Evolutionary conservation across 2,329 filamentous ascomycete genomes (phyloP).

Genomic region (Chlorencoelia australis): DNA sequence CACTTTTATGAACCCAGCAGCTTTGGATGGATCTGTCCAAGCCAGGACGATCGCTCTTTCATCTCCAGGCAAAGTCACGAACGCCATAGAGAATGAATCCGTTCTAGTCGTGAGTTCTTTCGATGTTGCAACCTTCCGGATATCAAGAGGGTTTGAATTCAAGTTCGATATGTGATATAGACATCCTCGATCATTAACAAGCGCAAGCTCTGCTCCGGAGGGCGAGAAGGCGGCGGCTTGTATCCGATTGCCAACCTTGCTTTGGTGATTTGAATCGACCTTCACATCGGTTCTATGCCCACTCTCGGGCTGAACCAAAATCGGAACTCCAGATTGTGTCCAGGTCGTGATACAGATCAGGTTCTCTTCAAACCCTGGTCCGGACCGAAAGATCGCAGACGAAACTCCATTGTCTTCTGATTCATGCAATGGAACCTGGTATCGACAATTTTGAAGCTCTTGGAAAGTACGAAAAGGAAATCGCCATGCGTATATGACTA

Average conservation of each 20-base stretch:
- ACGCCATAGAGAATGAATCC: slow-evolving; percentile 30
- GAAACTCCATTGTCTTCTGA: slow-evolving; percentile 33
- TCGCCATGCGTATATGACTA: slow-evolving; percentile 31
- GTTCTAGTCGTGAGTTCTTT: slow-evolving; percentile 31
- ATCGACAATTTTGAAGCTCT: slow-evolving; percentile 30
- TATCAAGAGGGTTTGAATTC: slow-evolving; percentile 31
- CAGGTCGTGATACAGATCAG: slow-evolving; percentile 32
- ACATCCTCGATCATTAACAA: slow-evolving; percentile 33
- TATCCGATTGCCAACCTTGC: slow-evolving; percentile 31
- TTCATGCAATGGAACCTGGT: slow-evolving; percentile 31
- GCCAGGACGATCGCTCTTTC: slow-evolving; percentile 29
- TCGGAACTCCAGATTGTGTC: slow-evolving; percentile 33
- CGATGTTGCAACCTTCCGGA: slow-evolving; percentile 28
- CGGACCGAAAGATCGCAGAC: slow-evolving; percentile 29
- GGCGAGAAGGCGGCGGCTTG: slow-evolving; percentile 32
- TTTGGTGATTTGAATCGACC: slow-evolving; percentile 24
- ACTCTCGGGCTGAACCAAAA: slow-evolving; percentile 31
- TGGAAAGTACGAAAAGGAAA: slow-evolving; percentile 30
- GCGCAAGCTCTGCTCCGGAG: slow-evolving; percentile 29
- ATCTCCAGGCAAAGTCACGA: slow-evolving; percentile 30
- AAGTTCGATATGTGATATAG: slow-evolving; percentile 31
- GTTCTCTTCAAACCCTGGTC: slow-evolving; percentile 27
- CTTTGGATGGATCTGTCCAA: slow-evolving; percentile 31
- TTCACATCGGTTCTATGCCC: slow-evolving; percentile 30
- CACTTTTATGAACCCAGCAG: too few species aligned